Evolutionary conservation across 805 yeast species (phyloP), one percentile per base, ranked within the genome.

Genomic region (Cyberlindnera maclurae): DNA sequence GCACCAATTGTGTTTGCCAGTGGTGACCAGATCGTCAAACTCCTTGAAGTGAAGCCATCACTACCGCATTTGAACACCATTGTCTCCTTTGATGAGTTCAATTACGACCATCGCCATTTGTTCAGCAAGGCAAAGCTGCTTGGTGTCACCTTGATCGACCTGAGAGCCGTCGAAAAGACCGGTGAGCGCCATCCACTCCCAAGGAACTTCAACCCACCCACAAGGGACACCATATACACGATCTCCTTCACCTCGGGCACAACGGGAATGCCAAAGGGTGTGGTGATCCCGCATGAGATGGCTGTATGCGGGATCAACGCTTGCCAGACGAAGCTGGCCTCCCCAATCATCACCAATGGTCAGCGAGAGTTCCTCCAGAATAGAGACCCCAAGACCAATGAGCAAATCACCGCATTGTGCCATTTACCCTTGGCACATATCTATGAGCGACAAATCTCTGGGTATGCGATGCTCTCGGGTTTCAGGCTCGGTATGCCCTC

Each of bases 201-300:
- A 33, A 39, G 50, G 6, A 36, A 42, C 29, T 54, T 33, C 43
- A 54, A 59, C 33, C 75, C 75, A 9, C 82, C 85, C 12, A 60
- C 54, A 1, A 71, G 78, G 2, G 67, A 72, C 11, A 67, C 71
- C 13, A 36, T 68, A 6, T 77, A 75, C 53, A 77, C 87, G 5
- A 72, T 81, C 37, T 77, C 81, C 10, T 81, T 80, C 57, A 82
- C 88, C 3, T 78, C 85, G 0, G 88, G 89, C 15, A 81, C 89
- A 3, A 79, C 88, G 2, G 86, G 87, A 3, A 57, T 71, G 29
- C 89, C 89, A 22, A 81, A 81, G 56, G 89, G 89, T 32, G 88
- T 77, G 7, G 72, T 70, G 26, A 36, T 73, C 26, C 63, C 75
- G 2, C 85, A 81, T 36, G 58, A 59, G 22, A 70, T 67, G 45